Evolutionary conservation across 805 yeast genomes (phyloP).

Genomic region (Spathaspora girioi): DNA sequence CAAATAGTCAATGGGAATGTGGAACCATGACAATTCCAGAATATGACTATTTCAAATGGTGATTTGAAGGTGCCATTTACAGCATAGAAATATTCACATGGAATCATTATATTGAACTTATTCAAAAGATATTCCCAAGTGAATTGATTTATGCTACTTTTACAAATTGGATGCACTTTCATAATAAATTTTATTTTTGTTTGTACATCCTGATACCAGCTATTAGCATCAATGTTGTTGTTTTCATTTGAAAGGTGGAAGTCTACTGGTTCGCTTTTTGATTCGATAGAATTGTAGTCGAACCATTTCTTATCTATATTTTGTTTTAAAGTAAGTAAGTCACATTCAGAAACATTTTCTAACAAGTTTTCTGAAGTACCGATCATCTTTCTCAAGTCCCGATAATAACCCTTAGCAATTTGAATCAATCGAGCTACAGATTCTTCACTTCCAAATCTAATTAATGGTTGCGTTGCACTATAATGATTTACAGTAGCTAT

Average conservation of each 20-base stretch:
- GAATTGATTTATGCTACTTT: neutral
- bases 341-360: neutral
- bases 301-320: neutral
- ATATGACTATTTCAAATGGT: neutral
- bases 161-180: neutral
- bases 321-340: neutral
- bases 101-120: conserved; percentile 1
- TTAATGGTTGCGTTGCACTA: neutral
- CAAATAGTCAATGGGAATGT: neutral
- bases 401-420: neutral
- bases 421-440: neutral
- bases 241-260: neutral
- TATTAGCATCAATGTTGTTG: neutral
- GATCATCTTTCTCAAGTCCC: neutral
- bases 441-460: conserved; percentile 1
- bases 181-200: neutral
- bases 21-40: neutral
- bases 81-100: neutral
- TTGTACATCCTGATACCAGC: too few relatives aligned
- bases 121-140: conserved; percentile 3
- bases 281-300: neutral
- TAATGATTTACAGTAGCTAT: neutral
- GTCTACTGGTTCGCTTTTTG: neutral
- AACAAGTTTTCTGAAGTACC: neutral
- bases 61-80: neutral